These are phyloP conservation scores for Diplodia corticola DNA, from an alignment of 2,329 filamentous ascomycete genomes.

Conservation along the genomic window DNA sequence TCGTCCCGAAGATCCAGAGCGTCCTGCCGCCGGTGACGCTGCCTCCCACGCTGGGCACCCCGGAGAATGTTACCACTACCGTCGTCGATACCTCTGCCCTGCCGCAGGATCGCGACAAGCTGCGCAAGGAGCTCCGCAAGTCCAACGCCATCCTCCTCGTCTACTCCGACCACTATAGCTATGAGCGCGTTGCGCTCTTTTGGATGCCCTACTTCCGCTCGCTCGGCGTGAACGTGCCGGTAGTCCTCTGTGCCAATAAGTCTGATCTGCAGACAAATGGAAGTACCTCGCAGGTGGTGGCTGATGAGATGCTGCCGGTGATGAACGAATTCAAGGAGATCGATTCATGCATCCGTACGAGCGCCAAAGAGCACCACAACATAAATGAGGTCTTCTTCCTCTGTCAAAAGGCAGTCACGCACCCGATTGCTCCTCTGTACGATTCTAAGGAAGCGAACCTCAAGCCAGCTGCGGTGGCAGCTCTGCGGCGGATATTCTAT, in stretches of 20 bases:
- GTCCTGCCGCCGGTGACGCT: slow-evolving; percentile 95
- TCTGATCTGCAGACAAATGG: slow-evolving; percentile 79
- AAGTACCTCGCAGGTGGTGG: slow-evolving; percentile 78
- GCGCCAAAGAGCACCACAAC: slow-evolving; percentile 86
- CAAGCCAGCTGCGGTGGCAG: slow-evolving; percentile 85
- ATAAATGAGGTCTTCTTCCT: slow-evolving; percentile 95
- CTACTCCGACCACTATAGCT: slow-evolving; percentile 98
- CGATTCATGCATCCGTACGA: slow-evolving; percentile 94
- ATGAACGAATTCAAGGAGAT: slow-evolving; percentile 99
- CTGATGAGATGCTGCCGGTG: slow-evolving; percentile 96
- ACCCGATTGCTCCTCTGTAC: slow-evolving; percentile 93
- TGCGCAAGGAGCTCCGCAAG: slow-evolving; percentile 93
- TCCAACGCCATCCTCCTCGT: slow-evolving; percentile 96
- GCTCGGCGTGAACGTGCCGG: slow-evolving; percentile 96
- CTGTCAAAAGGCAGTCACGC: slow-evolving; percentile 96
- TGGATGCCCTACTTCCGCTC: slow-evolving; percentile 99
- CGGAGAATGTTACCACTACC: slow-evolving; percentile 94
- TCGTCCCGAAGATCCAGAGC: slow-evolving; percentile 92
- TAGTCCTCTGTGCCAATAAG: slow-evolving; percentile 96
- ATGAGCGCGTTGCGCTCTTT: slow-evolving; percentile 93
- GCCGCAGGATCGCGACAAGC: slow-evolving; percentile 84
- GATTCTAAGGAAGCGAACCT: slow-evolving; percentile 87
- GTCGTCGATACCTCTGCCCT: slow-evolving; percentile 97
- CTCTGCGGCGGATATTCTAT: slow-evolving; percentile 88
- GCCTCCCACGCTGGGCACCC: slow-evolving; percentile 86